Base-by-base conservation (phyloP, 495 filamentous ascomycete species). In the Penicillium samsonianum region DNA sequence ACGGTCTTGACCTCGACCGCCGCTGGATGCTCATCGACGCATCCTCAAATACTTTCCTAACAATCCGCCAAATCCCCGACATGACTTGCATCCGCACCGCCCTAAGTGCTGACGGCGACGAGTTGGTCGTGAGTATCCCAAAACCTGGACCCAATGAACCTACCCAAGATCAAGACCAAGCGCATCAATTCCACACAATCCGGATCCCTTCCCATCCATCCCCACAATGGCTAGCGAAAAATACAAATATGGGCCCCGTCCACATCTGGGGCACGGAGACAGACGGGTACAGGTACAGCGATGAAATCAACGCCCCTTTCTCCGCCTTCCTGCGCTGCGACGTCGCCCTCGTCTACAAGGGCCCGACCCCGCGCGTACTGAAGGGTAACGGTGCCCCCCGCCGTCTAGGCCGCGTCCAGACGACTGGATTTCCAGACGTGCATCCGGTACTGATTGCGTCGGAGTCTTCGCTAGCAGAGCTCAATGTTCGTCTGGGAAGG, bases 1-100 rank as follows among this genome's bases (percentile, higher is more conserved):
- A 84, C 37, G 92, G 92, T 1, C 81, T 98, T 44, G 83, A 90
- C 65, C 88, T 90, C 66, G 93, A 98, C 70, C 85, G 93, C 2
- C 64, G 75, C 44, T 79, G 76, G 76, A 79, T 79, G 76, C 53
- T 79, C 31, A 65, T 78, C 55, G 74, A 79, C 33, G 67, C 70
- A 6, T 50, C 47, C 4, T 73, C 71, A 3, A 54, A 69, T 44
- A 54, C 70, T 35, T 79, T 79, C 56, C 40, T 77, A 19, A 79
- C 74, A 17, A 79, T 79, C 58, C 74, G 76, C 35, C 73, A 77
- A 51, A 74, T 70, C 51, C 67, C 73, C 1, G 51, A 70, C 22
- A 76, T 79, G 76, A 79, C 76, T 0, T 68, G 70, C 11, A 78
- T 79, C 53, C 60, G 57, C n/a, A 76, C 76, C 1, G 64, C 51